Percentiles rank a stretch among this genome's conserved stretches.
Evolutionary conservation across 139 green algal genomes (phyloP).

Genomic region (Edaphochlamys debaryana): DNA sequence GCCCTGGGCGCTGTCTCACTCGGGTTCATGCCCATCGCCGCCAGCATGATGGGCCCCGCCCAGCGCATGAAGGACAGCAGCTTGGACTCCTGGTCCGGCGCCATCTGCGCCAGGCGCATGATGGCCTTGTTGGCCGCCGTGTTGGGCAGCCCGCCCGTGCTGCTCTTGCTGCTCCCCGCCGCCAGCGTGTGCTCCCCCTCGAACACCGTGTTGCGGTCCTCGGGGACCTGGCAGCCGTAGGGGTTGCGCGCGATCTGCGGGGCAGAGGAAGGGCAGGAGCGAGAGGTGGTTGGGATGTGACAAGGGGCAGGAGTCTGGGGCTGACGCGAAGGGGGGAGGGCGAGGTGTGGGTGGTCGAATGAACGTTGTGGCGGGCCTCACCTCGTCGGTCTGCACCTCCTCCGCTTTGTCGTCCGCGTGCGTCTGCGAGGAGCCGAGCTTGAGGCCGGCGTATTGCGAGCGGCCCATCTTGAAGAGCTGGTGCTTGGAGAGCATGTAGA

Average conservation of each 20-base stretch:
- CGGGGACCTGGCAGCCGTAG: constrained; percentile 45
- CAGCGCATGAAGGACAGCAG: constrained; percentile 57
- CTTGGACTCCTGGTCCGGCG: constrained; percentile 46
- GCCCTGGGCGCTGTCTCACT: constrained; percentile 5
- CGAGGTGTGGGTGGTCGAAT: too few species aligned
- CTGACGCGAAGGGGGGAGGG: neutral
- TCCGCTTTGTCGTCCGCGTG: constrained; percentile 64
- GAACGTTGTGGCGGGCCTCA: too few species aligned
- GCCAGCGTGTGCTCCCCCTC: constrained; percentile 36
- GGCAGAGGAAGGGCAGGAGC: neutral
- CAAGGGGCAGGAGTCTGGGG: neutral
- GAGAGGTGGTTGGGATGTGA: neutral
- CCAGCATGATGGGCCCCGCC: constrained; percentile 58
- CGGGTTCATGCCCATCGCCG: constrained; percentile 51
- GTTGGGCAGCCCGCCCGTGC: too few species aligned
- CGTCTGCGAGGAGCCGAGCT: constrained; percentile 48
- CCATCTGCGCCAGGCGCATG: constrained; percentile 41
- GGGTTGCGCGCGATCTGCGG: constrained; percentile 1
- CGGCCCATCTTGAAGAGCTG: constrained; percentile 53
- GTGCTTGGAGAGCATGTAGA: constrained; percentile 31
- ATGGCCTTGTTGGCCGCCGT: neutral
- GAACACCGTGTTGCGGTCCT: constrained; percentile 33
- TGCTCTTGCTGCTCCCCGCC: neutral
- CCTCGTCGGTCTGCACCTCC: constrained; percentile 66
- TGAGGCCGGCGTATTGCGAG: constrained; percentile 40